Conservation (phyloP, 768 basidiomycete genomes). For the Termitomyces sp. region DNA sequence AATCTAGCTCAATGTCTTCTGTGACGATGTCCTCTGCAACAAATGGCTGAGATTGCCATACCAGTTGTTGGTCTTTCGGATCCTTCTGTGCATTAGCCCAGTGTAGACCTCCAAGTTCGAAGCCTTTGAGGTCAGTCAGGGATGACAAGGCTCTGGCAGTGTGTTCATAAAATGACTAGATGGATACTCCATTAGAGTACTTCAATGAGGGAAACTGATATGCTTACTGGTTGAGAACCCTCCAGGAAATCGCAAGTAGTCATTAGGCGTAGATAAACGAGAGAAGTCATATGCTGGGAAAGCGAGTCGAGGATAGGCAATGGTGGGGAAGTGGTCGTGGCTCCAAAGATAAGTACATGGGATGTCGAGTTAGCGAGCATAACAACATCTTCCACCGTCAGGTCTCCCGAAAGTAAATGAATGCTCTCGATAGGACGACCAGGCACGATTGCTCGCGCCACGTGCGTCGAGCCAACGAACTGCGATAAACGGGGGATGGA, state of each 20-base stretch:
- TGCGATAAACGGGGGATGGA: constrained; percentile 42
- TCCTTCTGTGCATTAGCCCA: constrained; percentile 55
- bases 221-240: constrained; percentile 46
- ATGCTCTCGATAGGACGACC: constrained; percentile 62
- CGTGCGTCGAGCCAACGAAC: constrained; percentile 56
- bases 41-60: constrained; percentile 51
- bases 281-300: constrained; percentile 48
- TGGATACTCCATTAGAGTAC: constrained; percentile 10
- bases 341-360: constrained; percentile 49
- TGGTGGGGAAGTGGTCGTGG: constrained; percentile 53
- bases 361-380: constrained; percentile 44
- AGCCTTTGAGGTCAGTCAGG: constrained; percentile 55
- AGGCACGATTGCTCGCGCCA: constrained; percentile 52
- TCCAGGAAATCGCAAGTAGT: constrained; percentile 46
- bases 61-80: constrained; percentile 34
- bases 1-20: constrained; percentile 26
- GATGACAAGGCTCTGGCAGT: constrained; percentile 52
- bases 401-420: constrained; percentile 54
- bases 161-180: constrained; percentile 56
- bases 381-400: constrained; percentile 50
- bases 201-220: constrained; percentile 7
- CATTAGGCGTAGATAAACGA: constrained; percentile 64
- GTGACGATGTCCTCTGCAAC: constrained; percentile 20
- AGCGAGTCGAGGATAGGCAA: constrained; percentile 52
- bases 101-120: constrained; percentile 73